Base-by-base conservation (phyloP, 2,329 filamentous ascomycete genomes). In the Dothideomycetes sp. region DNA sequence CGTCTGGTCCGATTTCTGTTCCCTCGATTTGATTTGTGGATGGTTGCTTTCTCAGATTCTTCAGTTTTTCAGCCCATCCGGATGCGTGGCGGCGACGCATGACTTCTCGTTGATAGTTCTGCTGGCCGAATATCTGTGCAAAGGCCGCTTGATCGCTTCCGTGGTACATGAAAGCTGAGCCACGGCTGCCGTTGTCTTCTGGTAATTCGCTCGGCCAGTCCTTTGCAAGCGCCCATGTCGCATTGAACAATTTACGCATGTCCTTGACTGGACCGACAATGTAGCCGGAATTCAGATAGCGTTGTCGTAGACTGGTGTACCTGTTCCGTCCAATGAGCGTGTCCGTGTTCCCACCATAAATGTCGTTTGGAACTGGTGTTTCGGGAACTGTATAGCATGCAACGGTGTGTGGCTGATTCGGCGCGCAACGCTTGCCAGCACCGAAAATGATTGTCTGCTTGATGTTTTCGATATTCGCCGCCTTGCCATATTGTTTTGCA, bases 381-480 rank as follows among this genome's bases (percentile, higher is more conserved):
- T 66, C 52, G 0, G 75, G 74, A 1, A 73, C 64, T 15, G 68
- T 65, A 30, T 62, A 64, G 52, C 75, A 78, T 13, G 69, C 66
- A 23, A 65, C 55, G 39, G 73, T 67, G 1, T 60, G 53, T 2
- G 50, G 41, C 2, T 57, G 47, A 41, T 63, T 62, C 2, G 64
- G 63, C 46, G 63, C 63, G 47, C 75, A 78, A 15, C 61, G 53
- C 53, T 78, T 77, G 39, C 68, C 64, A 6, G 71, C 70, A 3
- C 64, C 69, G 46, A 78, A 78, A 1, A 79, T 49, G 8, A 78
- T 69, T 4, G 66, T 67, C 48, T 76, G 71, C 1, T 61, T 64
- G 46, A 72, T 70, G 41, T 62, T 65, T 15, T 51, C 38, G 17
- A 35, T 22, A 13, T 44, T 43, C 9, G 45, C 40, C 15, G 23